Base-by-base conservation (phyloP, 345 rosid species). In the Corchorus olitorius region DNA sequence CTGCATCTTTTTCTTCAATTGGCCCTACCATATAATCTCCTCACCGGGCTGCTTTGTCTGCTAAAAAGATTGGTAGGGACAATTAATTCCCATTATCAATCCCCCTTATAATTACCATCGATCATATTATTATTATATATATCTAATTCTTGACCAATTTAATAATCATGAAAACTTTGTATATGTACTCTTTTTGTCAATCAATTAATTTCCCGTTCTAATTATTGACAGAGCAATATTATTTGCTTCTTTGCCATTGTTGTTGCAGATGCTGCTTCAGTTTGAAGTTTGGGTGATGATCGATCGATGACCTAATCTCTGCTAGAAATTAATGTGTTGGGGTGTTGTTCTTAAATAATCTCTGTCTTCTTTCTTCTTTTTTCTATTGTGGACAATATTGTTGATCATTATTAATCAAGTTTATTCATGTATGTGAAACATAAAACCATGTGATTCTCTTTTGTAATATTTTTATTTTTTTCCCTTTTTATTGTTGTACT, bases 231-330 rank as follows among this genome's bases (percentile, higher is more conserved):
- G 6, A 5, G 48, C 48, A 45, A 1, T 45, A 50, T 20, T 45
- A 50, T 20, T 71, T 65, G 41, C 71, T 39, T 58, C 50, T 65
- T 60, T 43, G 5, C 5, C 20, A 41, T 71, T 45, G 41, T 62
- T 61, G 35, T 10, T 62, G 82, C 82, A 82, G 74, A 70, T 54
- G 85, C 66, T 67, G 68, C 77, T 65, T 55, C 66, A 14, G 65
- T 65, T 65, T 82, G 80, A 82, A 67, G 41, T 53, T 53, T n/a
- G 77, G 39, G 49, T 33, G 46, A 52, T 76, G 76, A 66, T 70
- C n/a, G n/a, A 27, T 27, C 27, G 43, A 39, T 6, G 48, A 70
- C 61, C 33, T 53, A 70, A 70, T 76, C 60, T 46, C 60, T 46
- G 56, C 77, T 65, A 45, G 59, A 73, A 27, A n/a, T 68, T 59